phyloP scores from a whole-genome alignment of 805 yeast species.

The Suhomyces sp. region DNA sequence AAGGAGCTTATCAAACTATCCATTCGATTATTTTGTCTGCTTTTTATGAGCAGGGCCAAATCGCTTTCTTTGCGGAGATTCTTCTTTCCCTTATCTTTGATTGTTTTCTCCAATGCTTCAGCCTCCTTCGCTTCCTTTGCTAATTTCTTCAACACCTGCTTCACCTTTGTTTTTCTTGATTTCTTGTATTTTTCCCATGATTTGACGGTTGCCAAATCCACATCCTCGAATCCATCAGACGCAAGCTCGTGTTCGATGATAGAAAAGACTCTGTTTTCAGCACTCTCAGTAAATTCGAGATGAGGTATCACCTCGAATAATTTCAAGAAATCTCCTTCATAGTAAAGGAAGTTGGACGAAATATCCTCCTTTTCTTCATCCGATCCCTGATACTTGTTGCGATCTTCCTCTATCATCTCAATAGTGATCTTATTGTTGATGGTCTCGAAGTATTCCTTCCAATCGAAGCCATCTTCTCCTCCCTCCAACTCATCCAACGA shows the following conservation, averaged over 20 bases:
- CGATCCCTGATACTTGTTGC: slow-evolving; percentile 59
- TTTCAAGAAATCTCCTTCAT: slow-evolving; percentile 66
- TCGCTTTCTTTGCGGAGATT: slow-evolving; percentile 36
- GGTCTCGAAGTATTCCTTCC: slow-evolving; percentile 56
- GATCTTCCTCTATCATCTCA: slow-evolving; percentile 72
- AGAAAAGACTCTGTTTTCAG: slow-evolving; percentile 59
- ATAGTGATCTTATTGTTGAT: slow-evolving; percentile 52
- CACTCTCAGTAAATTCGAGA: slow-evolving; percentile 56
- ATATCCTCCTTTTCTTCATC: slow-evolving; percentile 63
- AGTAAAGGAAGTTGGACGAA: slow-evolving; percentile 52
- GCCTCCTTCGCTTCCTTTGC: slow-evolving; percentile 70
- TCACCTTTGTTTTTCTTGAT: slow-evolving; percentile 47
- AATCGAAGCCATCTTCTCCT: slow-evolving; percentile 45
- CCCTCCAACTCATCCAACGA: slow-evolving; percentile 38
- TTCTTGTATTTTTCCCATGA: slow-evolving; percentile 54
- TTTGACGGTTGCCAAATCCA: slow-evolving; percentile 30
- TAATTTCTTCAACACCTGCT: slow-evolving; percentile 47
- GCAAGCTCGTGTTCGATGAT: slow-evolving; percentile 42
- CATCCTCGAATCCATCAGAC: slow-evolving; percentile 17
- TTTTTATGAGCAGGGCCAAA: slow-evolving; percentile 49
- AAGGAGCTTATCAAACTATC: slow-evolving; percentile 47
- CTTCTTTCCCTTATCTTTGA: slow-evolving; percentile 34
- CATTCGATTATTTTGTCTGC: slow-evolving; percentile 42
- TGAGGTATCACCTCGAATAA: slow-evolving; percentile 80
- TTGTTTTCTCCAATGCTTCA: slow-evolving; percentile 42